A percentile compares a stretch with the other conserved stretches of the same genome.
These are phyloP conservation scores for Yamadazyma conglobata DNA, from an alignment of 1,139 yeast species.

Conservation along the genomic window DNA sequence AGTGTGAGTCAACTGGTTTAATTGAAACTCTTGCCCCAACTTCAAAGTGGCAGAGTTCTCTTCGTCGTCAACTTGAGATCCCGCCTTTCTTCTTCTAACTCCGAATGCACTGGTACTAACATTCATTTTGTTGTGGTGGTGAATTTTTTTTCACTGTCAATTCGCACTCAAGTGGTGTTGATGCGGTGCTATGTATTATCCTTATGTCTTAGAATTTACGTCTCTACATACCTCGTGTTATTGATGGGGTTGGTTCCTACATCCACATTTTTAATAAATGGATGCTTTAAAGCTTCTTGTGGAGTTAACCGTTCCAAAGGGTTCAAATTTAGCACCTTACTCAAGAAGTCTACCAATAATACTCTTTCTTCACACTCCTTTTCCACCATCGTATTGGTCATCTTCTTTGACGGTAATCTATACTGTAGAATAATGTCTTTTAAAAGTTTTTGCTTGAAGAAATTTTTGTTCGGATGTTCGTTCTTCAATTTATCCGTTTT, in stretches of 20 bases:
- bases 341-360: slow-evolving; percentile 71
- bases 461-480: slow-evolving; percentile 82
- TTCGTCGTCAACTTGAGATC: slow-evolving; percentile 70
- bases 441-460: slow-evolving; percentile 71
- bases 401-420: slow-evolving; percentile 65
- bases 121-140: slow-evolving; percentile 49
- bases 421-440: slow-evolving; percentile 77
- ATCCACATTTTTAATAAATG: slow-evolving; percentile 54
- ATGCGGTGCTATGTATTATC: no score
- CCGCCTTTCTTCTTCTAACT: slow-evolving; percentile 62
- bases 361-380: slow-evolving; percentile 71
- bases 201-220: no score
- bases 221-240: no score
- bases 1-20: slow-evolving; percentile 73
- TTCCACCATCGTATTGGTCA: slow-evolving; percentile 62
- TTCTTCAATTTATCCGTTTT: slow-evolving; percentile 48
- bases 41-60: slow-evolving; percentile 86
- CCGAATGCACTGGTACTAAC: slow-evolving; percentile 87
- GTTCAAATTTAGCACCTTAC: slow-evolving; percentile 75
- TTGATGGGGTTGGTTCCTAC: slow-evolving; percentile 1
- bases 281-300: slow-evolving; percentile 90
- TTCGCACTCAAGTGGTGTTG: no score
- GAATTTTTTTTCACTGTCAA: background rate
- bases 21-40: slow-evolving; percentile 89
- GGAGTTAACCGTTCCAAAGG: slow-evolving; percentile 97